Conservation (phyloP, 208 protist species). For the Trypanosoma scelopori region DNA sequence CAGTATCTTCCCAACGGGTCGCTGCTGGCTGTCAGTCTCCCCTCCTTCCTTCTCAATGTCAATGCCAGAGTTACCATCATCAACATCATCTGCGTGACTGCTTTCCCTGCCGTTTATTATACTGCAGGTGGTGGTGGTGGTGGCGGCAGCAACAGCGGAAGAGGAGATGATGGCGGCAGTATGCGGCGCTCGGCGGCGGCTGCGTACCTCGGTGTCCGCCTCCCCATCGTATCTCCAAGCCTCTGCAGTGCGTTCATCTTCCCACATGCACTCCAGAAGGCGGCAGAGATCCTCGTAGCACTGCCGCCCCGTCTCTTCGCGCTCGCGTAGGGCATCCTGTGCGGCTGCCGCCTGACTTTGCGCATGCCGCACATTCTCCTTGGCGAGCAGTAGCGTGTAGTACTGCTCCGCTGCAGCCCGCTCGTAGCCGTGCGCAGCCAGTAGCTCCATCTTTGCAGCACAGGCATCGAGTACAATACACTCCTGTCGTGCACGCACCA, state of each 20-base stretch:
- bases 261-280: conserved; percentile 20
- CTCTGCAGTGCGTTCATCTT: conserved; percentile 18
- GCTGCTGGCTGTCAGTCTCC: not conserved
- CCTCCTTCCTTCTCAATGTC: not conserved
- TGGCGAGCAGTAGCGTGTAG: conserved; percentile 13
- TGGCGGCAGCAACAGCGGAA: not conserved
- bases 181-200: no score
- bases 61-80: not conserved
- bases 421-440: conserved; percentile 10
- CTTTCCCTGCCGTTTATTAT: not conserved
- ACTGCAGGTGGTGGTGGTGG: not conserved
- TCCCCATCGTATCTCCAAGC: conserved; percentile 4
- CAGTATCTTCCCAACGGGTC: not conserved
- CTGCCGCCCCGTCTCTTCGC: conserved; percentile 9
- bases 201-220: conserved; percentile 4
- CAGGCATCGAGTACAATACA: conserved; percentile 13
- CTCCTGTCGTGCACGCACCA: conserved; percentile 10
- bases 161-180: not conserved
- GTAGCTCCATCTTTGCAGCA: conserved; percentile 14
- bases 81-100: not conserved
- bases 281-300: conserved; percentile 18
- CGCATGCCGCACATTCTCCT: conserved; percentile 16
- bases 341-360: conserved; percentile 5
- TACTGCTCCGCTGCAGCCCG: conserved; percentile 6
- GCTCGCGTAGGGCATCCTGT: conserved; percentile 9